Conservation (phyloP, 257 asterid genomes). For the Eucommia ulmoides region DNA sequence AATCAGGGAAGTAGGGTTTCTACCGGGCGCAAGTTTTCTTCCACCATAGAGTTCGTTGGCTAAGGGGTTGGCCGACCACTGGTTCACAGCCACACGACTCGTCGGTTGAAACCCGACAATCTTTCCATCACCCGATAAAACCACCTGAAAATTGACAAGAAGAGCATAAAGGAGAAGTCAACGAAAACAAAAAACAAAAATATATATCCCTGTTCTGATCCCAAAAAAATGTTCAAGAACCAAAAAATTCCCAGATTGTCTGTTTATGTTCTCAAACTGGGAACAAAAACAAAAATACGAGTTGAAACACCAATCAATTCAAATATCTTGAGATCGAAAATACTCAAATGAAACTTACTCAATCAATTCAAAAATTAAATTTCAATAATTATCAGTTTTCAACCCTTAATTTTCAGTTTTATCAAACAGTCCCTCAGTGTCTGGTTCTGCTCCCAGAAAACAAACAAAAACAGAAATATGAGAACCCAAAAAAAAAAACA, state of each 20-base stretch:
- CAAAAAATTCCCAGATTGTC: too few species aligned
- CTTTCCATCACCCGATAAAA: conserved; percentile 40
- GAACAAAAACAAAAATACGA: too few species aligned
- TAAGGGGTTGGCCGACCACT: conserved; percentile 81
- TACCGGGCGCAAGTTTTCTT: conserved; percentile 70
- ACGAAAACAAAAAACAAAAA: neutral
- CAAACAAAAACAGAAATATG: too few species aligned
- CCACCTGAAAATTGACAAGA: conserved; percentile 27
- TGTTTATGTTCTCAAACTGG: too few species aligned
- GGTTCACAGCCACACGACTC: conserved; percentile 66
- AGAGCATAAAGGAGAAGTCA: conserved; percentile 1
- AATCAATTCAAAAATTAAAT: conserved; percentile 1
- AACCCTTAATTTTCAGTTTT: too few species aligned
- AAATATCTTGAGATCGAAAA: neutral
- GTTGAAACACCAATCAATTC: neutral
- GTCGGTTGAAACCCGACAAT: conserved; percentile 72
- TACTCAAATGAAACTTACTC: too few species aligned
- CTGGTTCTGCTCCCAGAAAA: too few species aligned
- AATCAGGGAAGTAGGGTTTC: too few species aligned
- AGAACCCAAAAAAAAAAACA: too few species aligned
- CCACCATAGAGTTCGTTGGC: conserved; percentile 62
- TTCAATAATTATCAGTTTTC: too few species aligned
- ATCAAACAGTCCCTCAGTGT: too few species aligned
- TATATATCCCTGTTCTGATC: neutral
- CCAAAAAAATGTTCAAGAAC: neutral